These are phyloP conservation scores for Hanseniaspora lachancei DNA, from an alignment of 805 yeast genomes.

Conservation along the genomic window DNA sequence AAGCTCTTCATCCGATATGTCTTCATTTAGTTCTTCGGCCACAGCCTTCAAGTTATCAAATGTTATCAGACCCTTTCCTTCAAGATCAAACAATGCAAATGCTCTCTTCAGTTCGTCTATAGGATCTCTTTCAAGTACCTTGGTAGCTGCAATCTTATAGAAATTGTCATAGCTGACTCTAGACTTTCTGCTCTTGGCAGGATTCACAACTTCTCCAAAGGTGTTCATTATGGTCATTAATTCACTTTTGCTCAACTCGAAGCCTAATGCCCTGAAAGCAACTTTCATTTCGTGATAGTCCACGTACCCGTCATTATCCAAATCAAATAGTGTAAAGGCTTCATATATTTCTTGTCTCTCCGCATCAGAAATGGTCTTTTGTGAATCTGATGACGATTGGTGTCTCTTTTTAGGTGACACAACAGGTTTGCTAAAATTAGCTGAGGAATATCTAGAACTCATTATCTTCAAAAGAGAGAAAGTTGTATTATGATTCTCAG, in stretches of 20 bases:
- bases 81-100: slow-evolving; percentile 78
- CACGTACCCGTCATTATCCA: slow-evolving; percentile 77
- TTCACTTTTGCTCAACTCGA: slow-evolving; percentile 64
- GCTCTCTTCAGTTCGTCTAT: slow-evolving; percentile 84
- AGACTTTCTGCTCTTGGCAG: slow-evolving; percentile 41
- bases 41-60: slow-evolving; percentile 73
- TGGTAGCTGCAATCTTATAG: slow-evolving; percentile 56
- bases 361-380: background rate
- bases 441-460: slow-evolving; percentile 4
- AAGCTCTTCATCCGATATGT: slow-evolving; percentile 79
- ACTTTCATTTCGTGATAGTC: slow-evolving; percentile 91
- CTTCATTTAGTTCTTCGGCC: slow-evolving; percentile 86
- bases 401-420: slow-evolving; percentile 8
- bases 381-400: background rate
- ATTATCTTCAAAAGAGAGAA: background rate
- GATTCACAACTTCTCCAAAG: slow-evolving; percentile 40
- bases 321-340: slow-evolving; percentile 82
- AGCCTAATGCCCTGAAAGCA: slow-evolving; percentile 87
- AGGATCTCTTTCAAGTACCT: slow-evolving; percentile 81
- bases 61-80: slow-evolving; percentile 72
- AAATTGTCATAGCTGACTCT: slow-evolving; percentile 72
- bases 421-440: background rate
- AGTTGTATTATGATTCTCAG: background rate
- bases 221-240: slow-evolving; percentile 65
- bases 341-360: slow-evolving; percentile 55